Base-by-base conservation (phyloP, 208 protist genomes). In the Leishmania guyanensis region DNA sequence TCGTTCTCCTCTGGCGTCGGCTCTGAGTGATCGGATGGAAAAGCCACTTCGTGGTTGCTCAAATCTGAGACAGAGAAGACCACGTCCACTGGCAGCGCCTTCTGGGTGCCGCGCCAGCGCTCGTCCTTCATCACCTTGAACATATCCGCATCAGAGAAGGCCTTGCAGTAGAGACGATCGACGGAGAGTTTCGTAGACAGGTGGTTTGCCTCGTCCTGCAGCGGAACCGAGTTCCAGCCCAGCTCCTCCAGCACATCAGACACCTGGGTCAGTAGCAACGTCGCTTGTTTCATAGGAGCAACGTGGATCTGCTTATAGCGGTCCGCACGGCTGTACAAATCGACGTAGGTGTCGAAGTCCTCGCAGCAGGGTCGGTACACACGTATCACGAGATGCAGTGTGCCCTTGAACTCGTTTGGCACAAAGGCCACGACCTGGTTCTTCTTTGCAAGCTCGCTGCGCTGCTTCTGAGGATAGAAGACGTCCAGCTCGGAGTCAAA, bases 191-290 rank as follows among this genome's bases (percentile, higher is more conserved):
- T 84, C 0, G 78, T 20, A 26, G 75, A 73, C 36, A 87, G 62
- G 43, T 86, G 78, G 39, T 83, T 88, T n/a, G 84, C 77, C 66
- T 85, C 81, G 33, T 92, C 58, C 66, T 88, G 70, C 36, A 86
- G 48, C 36, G 81, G 53, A 2, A 78, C 80, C 14, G 68, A 62
- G 58, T 84, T 84, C 93, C 94, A 98, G 64, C 94, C 94, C 5
- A 98, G 75, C 88, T 97, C 92, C 79, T 96, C 92, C 75, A 95
- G 80, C 46, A 92, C 84, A 75, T 98, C 94, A 2, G 93, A 98
- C 36, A 79, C 73, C 72, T 91, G 89, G 29, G 91, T 79, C 62
- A 98, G 85, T 43, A 95, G 82, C 75, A 96, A 90, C 69, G 91
- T 93, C 74, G 96, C 90, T 79, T 97, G 88, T 84, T 96, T 98